Conservation (phyloP, 148 eudicot genomes). For the Limonium bicolor region DNA sequence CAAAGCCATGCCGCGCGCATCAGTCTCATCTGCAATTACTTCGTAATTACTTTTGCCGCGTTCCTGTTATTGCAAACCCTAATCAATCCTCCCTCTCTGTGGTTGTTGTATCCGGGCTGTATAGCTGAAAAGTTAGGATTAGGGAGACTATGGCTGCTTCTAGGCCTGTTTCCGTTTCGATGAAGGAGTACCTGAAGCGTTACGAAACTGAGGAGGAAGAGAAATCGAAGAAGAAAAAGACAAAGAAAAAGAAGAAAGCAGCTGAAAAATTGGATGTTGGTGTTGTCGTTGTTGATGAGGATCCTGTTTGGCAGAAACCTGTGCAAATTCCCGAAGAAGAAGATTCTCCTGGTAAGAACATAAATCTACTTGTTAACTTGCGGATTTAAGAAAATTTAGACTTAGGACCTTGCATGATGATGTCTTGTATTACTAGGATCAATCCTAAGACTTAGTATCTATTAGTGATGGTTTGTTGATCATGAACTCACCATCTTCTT, state of each 20-base stretch:
- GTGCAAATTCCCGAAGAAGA: slow-evolving; percentile 60
- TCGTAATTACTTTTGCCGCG: no score
- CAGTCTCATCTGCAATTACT: no score
- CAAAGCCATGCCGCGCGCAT: no score
- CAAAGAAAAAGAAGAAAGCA: slow-evolving; percentile 33
- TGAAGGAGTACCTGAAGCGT: slow-evolving; percentile 72
- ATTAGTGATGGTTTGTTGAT: background rate
- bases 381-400: no score
- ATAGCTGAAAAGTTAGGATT: no score
- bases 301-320: slow-evolving; percentile 89
- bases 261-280: slow-evolving; percentile 29
- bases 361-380: background rate
- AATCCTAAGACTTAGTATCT: no score
- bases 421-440: no score
- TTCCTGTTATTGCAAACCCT: no score
- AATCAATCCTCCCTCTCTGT: no score
- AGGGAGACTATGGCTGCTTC: slow-evolving; percentile 12
- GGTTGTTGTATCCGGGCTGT: no score
- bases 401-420: no score
- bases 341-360: slow-evolving; percentile 61
- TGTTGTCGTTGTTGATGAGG: slow-evolving; percentile 75
- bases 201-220: slow-evolving; percentile 41
- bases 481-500: no score
- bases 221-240: slow-evolving; percentile 42
- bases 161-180: slow-evolving; percentile 18